Conservation (phyloP, 2,329 filamentous ascomycete genomes). For the Pestalotiopsis sp. region DNA sequence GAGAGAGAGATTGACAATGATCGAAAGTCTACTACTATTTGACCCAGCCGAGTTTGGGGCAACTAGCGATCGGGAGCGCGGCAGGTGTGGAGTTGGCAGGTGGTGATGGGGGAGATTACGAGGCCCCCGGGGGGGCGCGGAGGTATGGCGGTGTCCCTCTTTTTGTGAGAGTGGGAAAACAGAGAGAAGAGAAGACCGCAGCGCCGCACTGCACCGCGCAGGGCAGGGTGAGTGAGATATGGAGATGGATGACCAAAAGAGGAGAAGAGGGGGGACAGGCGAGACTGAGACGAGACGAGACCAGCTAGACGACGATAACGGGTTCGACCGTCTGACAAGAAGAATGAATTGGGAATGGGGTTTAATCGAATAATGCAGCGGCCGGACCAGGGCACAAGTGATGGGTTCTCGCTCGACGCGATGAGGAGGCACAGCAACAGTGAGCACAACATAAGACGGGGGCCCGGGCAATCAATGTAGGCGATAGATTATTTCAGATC, state of each 20-base stretch:
- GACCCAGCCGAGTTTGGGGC: background rate
- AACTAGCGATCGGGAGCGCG: slow-evolving; percentile 4
- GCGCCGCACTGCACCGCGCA: too few species aligned
- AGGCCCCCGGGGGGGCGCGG: slow-evolving; percentile 9
- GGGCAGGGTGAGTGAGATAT: background rate
- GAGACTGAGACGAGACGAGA: background rate
- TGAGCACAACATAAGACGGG: background rate
- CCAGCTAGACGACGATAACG: slow-evolving; percentile 7
- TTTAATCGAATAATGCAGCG: background rate
- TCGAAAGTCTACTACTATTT: slow-evolving; percentile 2
- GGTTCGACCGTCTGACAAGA: background rate
- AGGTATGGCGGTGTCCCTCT: slow-evolving; percentile 3
- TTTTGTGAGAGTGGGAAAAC: background rate
- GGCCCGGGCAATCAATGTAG: background rate
- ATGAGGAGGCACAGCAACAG: slow-evolving; percentile 11
- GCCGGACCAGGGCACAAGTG: background rate
- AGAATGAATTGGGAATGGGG: background rate
- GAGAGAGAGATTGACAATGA: slow-evolving; percentile 3
- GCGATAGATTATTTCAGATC: background rate
- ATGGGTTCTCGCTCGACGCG: background rate
- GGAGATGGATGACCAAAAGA: background rate
- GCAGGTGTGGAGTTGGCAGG: slow-evolving; percentile 10
- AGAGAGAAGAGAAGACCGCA: too few species aligned
- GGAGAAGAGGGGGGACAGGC: background rate
- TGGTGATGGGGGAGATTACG: slow-evolving; percentile 9